Base-by-base conservation (phyloP, 768 basidiomycete genomes). In the Pulveroboletus sp. region DNA sequence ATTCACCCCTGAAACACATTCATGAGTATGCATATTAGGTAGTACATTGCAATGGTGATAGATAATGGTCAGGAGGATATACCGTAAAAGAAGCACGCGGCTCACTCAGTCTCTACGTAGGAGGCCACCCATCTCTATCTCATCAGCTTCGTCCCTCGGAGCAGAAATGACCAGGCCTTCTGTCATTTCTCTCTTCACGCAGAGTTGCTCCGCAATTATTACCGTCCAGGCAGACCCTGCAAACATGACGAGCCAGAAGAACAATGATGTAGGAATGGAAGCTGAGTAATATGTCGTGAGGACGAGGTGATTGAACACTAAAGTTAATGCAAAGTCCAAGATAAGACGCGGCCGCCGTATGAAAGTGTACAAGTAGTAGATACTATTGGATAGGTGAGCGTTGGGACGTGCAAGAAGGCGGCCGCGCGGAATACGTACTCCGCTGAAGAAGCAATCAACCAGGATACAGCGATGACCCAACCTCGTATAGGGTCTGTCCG, bases 301-400 rank as follows among this genome's bases (percentile, higher is more conserved):
- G 47, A 98, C 85, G 49, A 95, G 73, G 68, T 99, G 97, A 64
- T 85, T 90, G 76, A 95, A 90, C 40, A 90, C 71, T 40, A 98
- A 80, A 0, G 97, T 98, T 51, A 95, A 67, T 9, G 91, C 77
- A 69, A 97, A 97, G 71, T 99, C 97, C 58, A 99, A 85, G 62
- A 98, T 87, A 58, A 95, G 79, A 19, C 95, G 90, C 32, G 97
- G 97, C 40, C 91, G 80, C 40, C 93, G 86, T 65, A 99, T 77
- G 61, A 99, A 76, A 53, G 79, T 77, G 69, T 90, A 98, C 9
- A 98, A 75, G 64, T 85, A 94, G 62, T 85, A 86, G 45, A 95
- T 76, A 59, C 76, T 76, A 52, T 38, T 47, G 37, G 48, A 47
- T 42, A 45, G 47, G 49, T 49, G 43, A 41, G 52, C n/a, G n/a